These are phyloP conservation scores for Aspergillus sp. DNA, from an alignment of 2,329 filamentous ascomycete species.

Conservation along the genomic window DNA sequence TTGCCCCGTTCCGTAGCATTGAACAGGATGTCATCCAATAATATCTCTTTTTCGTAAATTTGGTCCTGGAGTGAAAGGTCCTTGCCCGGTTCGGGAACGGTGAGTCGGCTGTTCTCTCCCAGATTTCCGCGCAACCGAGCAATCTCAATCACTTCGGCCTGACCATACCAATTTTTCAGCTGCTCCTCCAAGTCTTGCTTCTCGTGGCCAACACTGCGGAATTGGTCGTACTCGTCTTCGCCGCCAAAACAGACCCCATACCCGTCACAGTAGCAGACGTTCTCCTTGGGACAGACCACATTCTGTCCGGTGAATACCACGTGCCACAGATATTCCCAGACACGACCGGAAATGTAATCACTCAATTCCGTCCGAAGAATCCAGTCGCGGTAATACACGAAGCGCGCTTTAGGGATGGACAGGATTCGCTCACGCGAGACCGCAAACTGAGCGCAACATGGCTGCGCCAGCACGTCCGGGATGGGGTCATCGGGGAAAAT, in stretches of 20 bases:
- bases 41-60: conserved; percentile 44
- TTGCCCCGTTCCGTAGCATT: conserved; percentile 52
- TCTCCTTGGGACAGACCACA: conserved; percentile 49
- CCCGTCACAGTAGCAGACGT: conserved; percentile 63
- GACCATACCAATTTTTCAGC: conserved; percentile 41
- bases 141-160: conserved; percentile 34
- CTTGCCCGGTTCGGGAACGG: conserved; percentile 42
- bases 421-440: conserved; percentile 58
- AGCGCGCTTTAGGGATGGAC: conserved; percentile 53
- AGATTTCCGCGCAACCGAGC: conserved; percentile 24
- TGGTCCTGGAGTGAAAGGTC: conserved; percentile 44
- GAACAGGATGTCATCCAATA: conserved; percentile 43
- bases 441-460: conserved; percentile 66
- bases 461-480: conserved; percentile 55
- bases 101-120: conserved; percentile 27
- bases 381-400: conserved; percentile 61
- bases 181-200: conserved; percentile 39
- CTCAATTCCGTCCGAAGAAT: conserved; percentile 56
- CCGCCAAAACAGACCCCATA: conserved; percentile 62
- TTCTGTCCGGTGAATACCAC: conserved; percentile 57
- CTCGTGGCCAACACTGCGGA: conserved; percentile 47
- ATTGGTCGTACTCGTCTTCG: conserved; percentile 49
- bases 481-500: conserved; percentile 47
- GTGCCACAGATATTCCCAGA: conserved; percentile 67
- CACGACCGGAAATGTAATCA: conserved; percentile 57